Percentiles rank a stretch among this genome's conserved stretches.
Evolutionary conservation across 352 stramenopile genomes (phyloP).

Genomic region (Pythium folliculosum): DNA sequence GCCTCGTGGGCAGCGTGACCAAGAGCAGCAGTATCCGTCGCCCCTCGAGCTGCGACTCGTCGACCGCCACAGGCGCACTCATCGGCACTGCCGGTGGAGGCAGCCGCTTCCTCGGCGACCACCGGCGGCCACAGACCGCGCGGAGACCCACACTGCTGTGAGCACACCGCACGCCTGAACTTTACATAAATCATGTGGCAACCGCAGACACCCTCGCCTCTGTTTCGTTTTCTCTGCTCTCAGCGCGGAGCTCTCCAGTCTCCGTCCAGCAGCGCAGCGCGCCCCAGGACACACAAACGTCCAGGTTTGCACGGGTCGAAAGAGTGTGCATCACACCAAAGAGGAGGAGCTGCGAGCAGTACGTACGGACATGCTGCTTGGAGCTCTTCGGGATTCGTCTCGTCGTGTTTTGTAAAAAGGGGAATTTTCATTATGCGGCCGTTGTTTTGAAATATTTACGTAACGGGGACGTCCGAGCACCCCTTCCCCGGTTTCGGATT

Average conservation of each 20-base stretch:
- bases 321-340: no score
- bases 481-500: no score
- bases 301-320: no score
- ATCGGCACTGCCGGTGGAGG: not conserved
- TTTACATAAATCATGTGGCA: not conserved
- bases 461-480: no score
- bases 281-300: no score
- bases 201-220: not conserved
- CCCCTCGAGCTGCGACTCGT: slow-evolving; percentile 27
- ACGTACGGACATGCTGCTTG: not conserved
- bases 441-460: no score
- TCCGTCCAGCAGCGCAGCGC: no score
- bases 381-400: not conserved
- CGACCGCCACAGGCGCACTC: no score
- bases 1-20: slow-evolving; percentile 12
- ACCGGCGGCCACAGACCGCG: slow-evolving; percentile 23
- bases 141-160: not conserved
- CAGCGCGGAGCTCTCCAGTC: no score
- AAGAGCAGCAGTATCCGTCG: slow-evolving; percentile 15
- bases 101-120: slow-evolving; percentile 13
- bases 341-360: no score
- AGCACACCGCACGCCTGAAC: not conserved
- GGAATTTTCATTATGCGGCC: no score
- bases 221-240: not conserved
- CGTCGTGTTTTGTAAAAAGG: not conserved